Percentiles rank a stretch among this genome's conserved stretches.
phyloP scores from a whole-genome alignment of 176 grass and related monocot species.

The Coix lacrymajobi region DNA sequence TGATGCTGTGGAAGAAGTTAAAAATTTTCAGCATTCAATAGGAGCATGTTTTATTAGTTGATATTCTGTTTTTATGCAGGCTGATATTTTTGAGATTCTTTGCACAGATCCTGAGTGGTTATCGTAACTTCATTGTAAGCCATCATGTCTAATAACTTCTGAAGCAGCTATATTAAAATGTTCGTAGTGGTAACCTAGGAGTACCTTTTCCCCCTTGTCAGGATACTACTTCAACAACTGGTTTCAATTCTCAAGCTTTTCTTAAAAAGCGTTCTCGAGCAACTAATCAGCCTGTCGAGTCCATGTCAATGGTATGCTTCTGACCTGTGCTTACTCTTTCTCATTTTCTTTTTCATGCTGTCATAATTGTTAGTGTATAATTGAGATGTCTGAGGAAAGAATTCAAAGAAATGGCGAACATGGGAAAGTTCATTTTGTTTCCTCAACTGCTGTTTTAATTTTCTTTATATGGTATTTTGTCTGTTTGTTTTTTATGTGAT shows the following conservation, averaged over 20 bases:
- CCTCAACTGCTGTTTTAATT: not conserved
- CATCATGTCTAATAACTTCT: conserved; percentile 28
- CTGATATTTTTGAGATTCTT: conserved; percentile 99
- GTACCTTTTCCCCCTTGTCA: conserved; percentile 21
- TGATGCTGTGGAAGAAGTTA: not conserved
- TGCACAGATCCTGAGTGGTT: conserved; percentile 89
- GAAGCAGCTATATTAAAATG: conserved; percentile 6
- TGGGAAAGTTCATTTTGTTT: conserved; percentile 23
- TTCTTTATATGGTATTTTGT: not conserved
- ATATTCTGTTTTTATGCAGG: conserved; percentile 55
- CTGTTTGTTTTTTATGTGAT: not conserved
- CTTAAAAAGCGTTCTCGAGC: conserved; percentile 91
- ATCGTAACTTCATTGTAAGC: conserved; percentile 99
- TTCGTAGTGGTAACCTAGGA: conserved; percentile 9
- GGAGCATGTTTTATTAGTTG: conserved; percentile 15
- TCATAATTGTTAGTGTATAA: conserved; percentile 21
- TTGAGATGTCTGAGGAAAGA: not conserved
- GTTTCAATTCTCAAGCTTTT: conserved; percentile 99
- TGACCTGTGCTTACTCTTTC: conserved; percentile 8
- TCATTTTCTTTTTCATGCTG: conserved; percentile 23
- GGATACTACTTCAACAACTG: conserved; percentile 78
- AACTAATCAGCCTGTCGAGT: conserved; percentile 81
- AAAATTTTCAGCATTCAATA: not conserved
- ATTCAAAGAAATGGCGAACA: not conserved
- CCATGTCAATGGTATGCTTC: conserved; percentile 93